A percentile compares a stretch with the other conserved stretches of the same genome.
These are phyloP conservation scores for Kluyveromyces sp. DNA, from an alignment of 1,139 yeast genomes.

Conservation along the genomic window DNA sequence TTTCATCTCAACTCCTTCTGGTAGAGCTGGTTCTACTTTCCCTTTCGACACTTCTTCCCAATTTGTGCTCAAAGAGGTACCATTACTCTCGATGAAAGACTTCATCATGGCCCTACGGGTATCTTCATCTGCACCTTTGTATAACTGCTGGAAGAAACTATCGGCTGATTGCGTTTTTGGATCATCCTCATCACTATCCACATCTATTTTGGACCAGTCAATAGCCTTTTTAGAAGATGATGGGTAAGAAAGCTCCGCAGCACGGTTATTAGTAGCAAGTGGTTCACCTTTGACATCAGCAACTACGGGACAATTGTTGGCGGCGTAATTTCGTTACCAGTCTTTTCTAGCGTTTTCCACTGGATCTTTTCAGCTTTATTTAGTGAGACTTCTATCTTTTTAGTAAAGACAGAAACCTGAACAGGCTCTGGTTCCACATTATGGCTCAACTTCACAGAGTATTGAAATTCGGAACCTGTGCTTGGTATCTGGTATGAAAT, in stretches of 20 bases:
- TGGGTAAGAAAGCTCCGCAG: constrained; percentile 41
- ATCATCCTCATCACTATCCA: constrained; percentile 42
- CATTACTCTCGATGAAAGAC: constrained; percentile 87
- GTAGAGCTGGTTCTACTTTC: constrained; percentile 66
- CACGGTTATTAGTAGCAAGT: constrained; percentile 2
- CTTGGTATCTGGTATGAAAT: constrained; percentile 20
- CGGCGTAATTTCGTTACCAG: constrained; percentile 12
- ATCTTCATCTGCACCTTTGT: constrained; percentile 78
- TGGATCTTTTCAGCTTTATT: constrained; percentile 28
- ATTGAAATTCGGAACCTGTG: constrained; percentile 33
- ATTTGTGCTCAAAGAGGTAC: constrained; percentile 86
- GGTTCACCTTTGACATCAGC: background rate
- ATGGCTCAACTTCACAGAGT: constrained; percentile 41
- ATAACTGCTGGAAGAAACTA: constrained; percentile 69
- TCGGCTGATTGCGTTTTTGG: constrained; percentile 41
- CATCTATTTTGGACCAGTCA: constrained; percentile 67
- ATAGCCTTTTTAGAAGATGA: constrained; percentile 51
- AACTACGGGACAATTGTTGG: too few relatives aligned
- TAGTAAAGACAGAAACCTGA: constrained; percentile 48
- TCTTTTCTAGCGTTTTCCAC: constrained; percentile 35
- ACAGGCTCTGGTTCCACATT: constrained; percentile 43
- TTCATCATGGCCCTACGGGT: constrained; percentile 95
- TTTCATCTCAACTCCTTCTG: constrained; percentile 56
- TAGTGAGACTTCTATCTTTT: constrained; percentile 62
- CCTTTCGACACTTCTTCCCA: constrained; percentile 83